Conservation (phyloP, 2,329 filamentous ascomycete species). For the Scolecobasidium constrictum region DNA sequence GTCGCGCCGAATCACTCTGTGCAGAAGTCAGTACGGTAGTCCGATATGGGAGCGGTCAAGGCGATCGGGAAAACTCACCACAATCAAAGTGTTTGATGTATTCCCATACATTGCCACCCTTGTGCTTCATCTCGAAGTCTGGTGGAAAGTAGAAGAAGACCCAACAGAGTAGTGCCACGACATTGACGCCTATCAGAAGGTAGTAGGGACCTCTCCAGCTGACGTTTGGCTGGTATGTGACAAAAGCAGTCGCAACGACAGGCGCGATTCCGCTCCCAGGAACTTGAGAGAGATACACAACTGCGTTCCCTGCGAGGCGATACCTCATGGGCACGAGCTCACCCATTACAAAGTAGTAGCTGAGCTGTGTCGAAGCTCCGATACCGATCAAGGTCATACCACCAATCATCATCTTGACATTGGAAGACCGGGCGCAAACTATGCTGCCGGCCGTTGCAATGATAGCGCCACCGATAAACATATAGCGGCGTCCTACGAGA, state of each 20-base stretch:
- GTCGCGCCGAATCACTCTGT: no score
- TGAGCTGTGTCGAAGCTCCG: neutral
- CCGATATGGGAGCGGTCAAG: no score
- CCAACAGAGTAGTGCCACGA: neutral
- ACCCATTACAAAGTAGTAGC: constrained; percentile 15
- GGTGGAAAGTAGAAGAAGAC: constrained; percentile 11
- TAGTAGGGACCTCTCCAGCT: constrained; percentile 14
- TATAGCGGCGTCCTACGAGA: constrained; percentile 1
- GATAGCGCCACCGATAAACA: constrained; percentile 7
- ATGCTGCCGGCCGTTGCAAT: constrained; percentile 7
- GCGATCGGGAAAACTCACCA: no score
- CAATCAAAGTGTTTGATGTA: constrained; percentile 19
- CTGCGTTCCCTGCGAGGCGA: constrained; percentile 13
- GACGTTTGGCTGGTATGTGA: constrained; percentile 12
- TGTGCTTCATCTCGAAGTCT: constrained; percentile 11
- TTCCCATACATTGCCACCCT: constrained; percentile 5
- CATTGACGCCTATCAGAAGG: constrained; percentile 11
- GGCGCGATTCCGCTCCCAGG: constrained; percentile 14
- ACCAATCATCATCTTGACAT: constrained; percentile 12
- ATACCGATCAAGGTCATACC: neutral
- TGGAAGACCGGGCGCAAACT: constrained; percentile 11
- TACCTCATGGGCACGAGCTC: constrained; percentile 15
- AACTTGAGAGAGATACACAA: constrained; percentile 14
- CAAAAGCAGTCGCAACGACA: constrained; percentile 13
- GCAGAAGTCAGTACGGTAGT: no score